These are phyloP conservation scores for Neofusicoccum kwambonambiense DNA, from an alignment of 2,329 filamentous ascomycete species.

Conservation along the genomic window DNA sequence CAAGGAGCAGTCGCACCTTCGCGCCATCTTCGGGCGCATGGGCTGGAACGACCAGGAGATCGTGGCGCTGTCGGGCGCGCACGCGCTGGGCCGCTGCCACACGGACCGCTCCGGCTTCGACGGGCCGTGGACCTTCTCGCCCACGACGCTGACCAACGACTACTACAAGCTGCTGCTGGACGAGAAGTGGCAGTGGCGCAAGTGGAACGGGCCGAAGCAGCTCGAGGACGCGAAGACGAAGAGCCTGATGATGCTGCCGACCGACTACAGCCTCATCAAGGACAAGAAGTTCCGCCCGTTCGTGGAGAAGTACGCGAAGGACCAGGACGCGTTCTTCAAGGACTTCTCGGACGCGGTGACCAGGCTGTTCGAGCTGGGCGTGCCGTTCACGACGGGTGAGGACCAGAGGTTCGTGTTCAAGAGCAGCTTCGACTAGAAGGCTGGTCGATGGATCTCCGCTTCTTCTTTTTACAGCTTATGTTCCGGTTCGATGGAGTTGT, in stretches of 20 bases:
- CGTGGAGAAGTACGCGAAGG: conserved; percentile 86
- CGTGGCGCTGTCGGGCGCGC: conserved; percentile 82
- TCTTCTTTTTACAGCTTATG: too few relatives aligned
- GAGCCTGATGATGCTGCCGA: conserved; percentile 94
- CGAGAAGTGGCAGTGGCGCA: conserved; percentile 89
- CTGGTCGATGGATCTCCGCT: not conserved
- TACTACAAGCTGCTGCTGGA: conserved; percentile 84
- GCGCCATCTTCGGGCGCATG: conserved; percentile 94
- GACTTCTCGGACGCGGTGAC: conserved; percentile 78
- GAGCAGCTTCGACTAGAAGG: conserved; percentile 40
- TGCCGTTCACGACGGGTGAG: conserved; percentile 68
- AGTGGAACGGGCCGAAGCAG: conserved; percentile 90
- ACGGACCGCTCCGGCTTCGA: conserved; percentile 81
- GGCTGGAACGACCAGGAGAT: conserved; percentile 97
- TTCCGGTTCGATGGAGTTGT: too few relatives aligned
- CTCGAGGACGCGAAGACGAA: conserved; percentile 86
- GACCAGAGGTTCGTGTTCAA: conserved; percentile 47
- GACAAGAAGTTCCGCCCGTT: conserved; percentile 82
- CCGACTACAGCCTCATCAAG: conserved; percentile 81
- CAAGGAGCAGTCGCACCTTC: conserved; percentile 77
- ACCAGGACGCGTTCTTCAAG: conserved; percentile 88
- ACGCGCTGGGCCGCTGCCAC: conserved; percentile 84
- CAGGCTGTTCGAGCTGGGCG: conserved; percentile 90
- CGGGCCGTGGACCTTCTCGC: conserved; percentile 81
- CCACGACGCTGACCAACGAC: conserved; percentile 83